These are phyloP conservation scores for Ogataea kodamae DNA, from an alignment of 805 yeast species.

Conservation along the genomic window DNA sequence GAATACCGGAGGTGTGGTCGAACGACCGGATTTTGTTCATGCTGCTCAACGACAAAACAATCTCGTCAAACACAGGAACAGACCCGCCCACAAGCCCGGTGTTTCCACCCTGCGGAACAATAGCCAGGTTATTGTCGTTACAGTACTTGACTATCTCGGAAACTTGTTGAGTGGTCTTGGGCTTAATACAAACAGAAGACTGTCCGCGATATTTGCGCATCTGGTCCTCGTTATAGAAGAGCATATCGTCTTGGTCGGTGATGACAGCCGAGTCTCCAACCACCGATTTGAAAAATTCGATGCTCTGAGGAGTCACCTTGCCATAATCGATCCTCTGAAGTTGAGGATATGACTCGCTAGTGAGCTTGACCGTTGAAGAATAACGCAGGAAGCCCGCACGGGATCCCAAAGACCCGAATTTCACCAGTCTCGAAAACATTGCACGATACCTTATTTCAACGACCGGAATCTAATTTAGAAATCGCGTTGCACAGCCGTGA, in stretches of 20 bases:
- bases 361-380: slow-evolving; percentile 36
- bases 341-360: slow-evolving; percentile 66
- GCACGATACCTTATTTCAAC: too few relatives aligned
- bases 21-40: slow-evolving; percentile 79
- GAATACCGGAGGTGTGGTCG: slow-evolving; percentile 77
- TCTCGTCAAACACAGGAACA: slow-evolving; percentile 87
- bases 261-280: slow-evolving; percentile 49
- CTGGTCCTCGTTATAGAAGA: slow-evolving; percentile 83
- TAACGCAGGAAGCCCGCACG: slow-evolving; percentile 3
- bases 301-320: slow-evolving; percentile 50
- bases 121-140: slow-evolving; percentile 70
- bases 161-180: slow-evolving; percentile 76
- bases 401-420: neutral
- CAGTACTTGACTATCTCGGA: slow-evolving; percentile 75
- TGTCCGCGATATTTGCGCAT: slow-evolving; percentile 93
- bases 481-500: too few relatives aligned
- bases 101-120: slow-evolving; percentile 97
- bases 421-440: slow-evolving; percentile 3
- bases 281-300: slow-evolving; percentile 57
- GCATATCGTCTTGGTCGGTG: slow-evolving; percentile 60
- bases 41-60: slow-evolving; percentile 64
- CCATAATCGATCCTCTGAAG: slow-evolving; percentile 54
- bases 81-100: slow-evolving; percentile 96
- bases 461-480: too few relatives aligned
- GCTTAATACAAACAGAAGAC: slow-evolving; percentile 74